Evolutionary conservation across 2,329 filamentous ascomycete species (phyloP).

Genomic region (Lasiodiplodia sp.): DNA sequence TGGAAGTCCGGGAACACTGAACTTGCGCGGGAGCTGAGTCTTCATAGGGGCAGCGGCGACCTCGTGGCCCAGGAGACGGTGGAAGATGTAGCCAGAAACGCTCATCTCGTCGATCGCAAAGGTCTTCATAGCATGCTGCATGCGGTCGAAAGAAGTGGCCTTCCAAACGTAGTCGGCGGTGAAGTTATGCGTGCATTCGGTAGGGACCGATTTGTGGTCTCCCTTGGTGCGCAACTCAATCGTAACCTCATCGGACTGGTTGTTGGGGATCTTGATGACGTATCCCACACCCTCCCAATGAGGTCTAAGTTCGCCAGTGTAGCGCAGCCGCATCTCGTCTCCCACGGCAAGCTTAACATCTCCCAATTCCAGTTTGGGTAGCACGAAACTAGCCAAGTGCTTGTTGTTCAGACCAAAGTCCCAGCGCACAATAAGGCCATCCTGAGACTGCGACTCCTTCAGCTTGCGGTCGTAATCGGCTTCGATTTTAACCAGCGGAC

Average conservation of each 20-base stretch:
- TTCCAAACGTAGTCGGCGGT: slow-evolving; percentile 99
- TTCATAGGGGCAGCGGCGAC: slow-evolving; percentile 95
- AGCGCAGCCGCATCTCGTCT: slow-evolving; percentile 97
- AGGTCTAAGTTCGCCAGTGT: slow-evolving; percentile 89
- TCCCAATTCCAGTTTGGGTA: slow-evolving; percentile 95
- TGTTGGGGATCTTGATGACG: slow-evolving; percentile 99
- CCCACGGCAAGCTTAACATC: slow-evolving; percentile 98
- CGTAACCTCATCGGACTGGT: slow-evolving; percentile 96
- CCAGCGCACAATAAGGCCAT: slow-evolving; percentile 93
- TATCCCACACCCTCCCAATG: slow-evolving; percentile 98
- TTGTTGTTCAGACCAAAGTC: slow-evolving; percentile 97
- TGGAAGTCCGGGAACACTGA: slow-evolving; percentile 90
- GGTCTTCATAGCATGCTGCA: slow-evolving; percentile 99
- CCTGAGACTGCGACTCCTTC: slow-evolving; percentile 97
- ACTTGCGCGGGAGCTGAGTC: slow-evolving; percentile 93
- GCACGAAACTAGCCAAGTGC: slow-evolving; percentile 90
- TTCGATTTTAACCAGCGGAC: slow-evolving; percentile 97
- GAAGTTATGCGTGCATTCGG: slow-evolving; percentile 96
- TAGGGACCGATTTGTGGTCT: slow-evolving; percentile 94
- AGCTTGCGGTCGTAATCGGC: slow-evolving; percentile 99
- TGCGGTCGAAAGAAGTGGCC: slow-evolving; percentile 97
- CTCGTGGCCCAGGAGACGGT: slow-evolving; percentile 93
- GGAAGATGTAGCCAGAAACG: slow-evolving; percentile 98
- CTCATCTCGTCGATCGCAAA: slow-evolving; percentile 98
- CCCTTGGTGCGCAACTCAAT: slow-evolving; percentile 93